Conservation (phyloP, 2,329 filamentous ascomycete species). For the Penicillium capsulatum region DNA sequence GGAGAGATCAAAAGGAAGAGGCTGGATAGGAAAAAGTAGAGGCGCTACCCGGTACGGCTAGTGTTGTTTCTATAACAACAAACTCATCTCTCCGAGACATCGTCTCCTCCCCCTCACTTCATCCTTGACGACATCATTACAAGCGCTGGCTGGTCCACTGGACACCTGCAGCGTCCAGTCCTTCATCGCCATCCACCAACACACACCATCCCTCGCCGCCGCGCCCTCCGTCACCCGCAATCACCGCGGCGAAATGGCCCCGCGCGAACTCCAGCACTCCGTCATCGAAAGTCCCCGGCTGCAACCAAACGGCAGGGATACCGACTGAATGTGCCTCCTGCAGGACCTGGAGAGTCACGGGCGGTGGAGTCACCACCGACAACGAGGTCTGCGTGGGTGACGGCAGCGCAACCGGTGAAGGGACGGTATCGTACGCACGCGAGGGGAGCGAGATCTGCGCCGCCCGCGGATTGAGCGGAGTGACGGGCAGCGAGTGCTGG, state of each 20-base stretch:
- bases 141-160: conserved; percentile 42
- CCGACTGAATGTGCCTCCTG: conserved; percentile 72
- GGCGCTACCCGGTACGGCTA: background rate
- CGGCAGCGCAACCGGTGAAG: conserved; percentile 62
- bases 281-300: conserved; percentile 83
- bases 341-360: conserved; percentile 68
- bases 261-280: conserved; percentile 67
- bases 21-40: conserved; percentile 3
- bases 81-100: conserved; percentile 1
- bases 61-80: conserved; percentile 7
- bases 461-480: conserved; percentile 74
- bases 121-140: conserved; percentile 19
- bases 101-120: conserved; percentile 2
- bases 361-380: conserved; percentile 82
- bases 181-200: conserved; percentile 71
- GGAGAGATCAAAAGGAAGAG: background rate
- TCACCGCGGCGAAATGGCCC: conserved; percentile 63
- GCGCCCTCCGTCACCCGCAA: conserved; percentile 61
- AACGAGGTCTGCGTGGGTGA: conserved; percentile 68
- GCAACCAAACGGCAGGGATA: conserved; percentile 75
- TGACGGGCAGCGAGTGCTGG: conserved; percentile 67
- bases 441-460: conserved; percentile 60
- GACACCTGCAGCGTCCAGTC: conserved; percentile 55
- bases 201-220: conserved; percentile 82
- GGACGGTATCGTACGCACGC: conserved; percentile 59